Conservation (phyloP, 148 eudicot genomes). For the Persicaria tinctoria region DNA sequence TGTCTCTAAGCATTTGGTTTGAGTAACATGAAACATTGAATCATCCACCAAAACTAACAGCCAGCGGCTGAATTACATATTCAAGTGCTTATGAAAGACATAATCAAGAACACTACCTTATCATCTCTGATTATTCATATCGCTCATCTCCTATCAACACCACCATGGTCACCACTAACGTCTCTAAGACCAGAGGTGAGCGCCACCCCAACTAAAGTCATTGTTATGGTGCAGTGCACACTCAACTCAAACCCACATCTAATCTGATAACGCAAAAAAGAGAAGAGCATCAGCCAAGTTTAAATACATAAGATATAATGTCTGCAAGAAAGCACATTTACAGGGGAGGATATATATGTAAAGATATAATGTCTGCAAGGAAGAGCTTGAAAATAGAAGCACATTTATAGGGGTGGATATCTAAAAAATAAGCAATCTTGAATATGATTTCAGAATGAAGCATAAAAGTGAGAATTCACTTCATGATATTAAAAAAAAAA, state of each 20-base stretch:
- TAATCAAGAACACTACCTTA: slow-evolving; percentile 28
- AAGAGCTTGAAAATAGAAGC: no score
- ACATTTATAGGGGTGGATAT: no score
- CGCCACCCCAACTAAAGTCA: slow-evolving; percentile 56
- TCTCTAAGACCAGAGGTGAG: slow-evolving; percentile 45
- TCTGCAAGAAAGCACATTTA: no score
- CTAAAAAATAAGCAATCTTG: no score
- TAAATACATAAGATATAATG: neutral
- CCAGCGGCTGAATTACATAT: neutral
- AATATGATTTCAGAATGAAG: no score
- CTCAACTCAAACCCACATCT: slow-evolving; percentile 21
- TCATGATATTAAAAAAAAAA: no score
- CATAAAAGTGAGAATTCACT: no score
- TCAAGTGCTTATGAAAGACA: neutral
- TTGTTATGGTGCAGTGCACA: slow-evolving; percentile 14
- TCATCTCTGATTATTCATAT: slow-evolving; percentile 75
- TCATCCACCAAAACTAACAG: slow-evolving; percentile 2
- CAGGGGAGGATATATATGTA: no score
- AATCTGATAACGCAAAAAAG: slow-evolving; percentile 11
- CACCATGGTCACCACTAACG: slow-evolving; percentile 26
- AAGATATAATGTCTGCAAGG: no score
- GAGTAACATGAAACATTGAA: slow-evolving; percentile 1
- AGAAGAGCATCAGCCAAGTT: neutral
- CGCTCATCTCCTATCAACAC: slow-evolving; percentile 66
- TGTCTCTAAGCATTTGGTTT: slow-evolving; percentile 80